phyloP scores from a whole-genome alignment of 345 rosid genomes.

The Eucalyptus paniculata region DNA sequence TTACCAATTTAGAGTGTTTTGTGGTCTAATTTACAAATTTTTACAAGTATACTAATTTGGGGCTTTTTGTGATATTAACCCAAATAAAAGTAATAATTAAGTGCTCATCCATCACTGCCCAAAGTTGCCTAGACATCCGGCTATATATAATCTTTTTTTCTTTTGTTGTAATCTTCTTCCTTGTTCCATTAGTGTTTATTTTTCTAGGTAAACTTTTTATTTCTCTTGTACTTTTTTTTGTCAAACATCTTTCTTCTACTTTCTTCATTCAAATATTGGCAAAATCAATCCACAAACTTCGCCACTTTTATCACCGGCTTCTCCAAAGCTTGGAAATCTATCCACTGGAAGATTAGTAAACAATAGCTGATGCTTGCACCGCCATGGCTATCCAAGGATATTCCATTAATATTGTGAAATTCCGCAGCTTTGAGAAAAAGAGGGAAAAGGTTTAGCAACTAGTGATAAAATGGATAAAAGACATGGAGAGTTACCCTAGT shows the following conservation, averaged over 20 bases:
- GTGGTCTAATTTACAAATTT: too few species aligned
- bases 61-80: neutral
- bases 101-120: too few species aligned
- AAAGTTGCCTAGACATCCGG: neutral
- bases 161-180: neutral
- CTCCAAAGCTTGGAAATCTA: neutral
- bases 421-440: too few species aligned
- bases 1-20: too few species aligned
- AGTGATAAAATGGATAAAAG: neutral
- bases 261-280: neutral
- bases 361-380: too few species aligned
- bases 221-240: neutral
- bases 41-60: rapidly evolving
- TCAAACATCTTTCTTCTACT: neutral
- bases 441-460: too few species aligned
- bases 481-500: neutral
- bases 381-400: too few species aligned
- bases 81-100: neutral
- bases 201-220: neutral
- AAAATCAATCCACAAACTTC: neutral
- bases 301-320: neutral
- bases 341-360: neutral
- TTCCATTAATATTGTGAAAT: too few species aligned
- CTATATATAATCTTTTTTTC: neutral
- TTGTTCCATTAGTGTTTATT: neutral